Percentiles rank a stretch among this genome's conserved stretches.
Evolutionary conservation across 306 rosid species (phyloP).

Genomic region (Benincasa hispida): DNA sequence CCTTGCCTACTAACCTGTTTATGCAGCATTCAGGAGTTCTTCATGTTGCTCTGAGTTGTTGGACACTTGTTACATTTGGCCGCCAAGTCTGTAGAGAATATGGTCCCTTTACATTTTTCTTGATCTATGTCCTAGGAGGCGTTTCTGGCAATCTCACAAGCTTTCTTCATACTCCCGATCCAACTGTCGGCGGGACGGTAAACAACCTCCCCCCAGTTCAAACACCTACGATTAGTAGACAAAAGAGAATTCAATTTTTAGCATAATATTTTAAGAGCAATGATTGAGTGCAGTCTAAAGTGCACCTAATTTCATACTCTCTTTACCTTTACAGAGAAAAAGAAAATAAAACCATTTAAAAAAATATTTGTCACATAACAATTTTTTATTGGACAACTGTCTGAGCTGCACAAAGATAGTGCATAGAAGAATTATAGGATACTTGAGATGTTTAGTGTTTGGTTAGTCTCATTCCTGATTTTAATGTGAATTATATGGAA

Average conservation of each 20-base stretch:
- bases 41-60: conserved; percentile 58
- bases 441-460: not conserved
- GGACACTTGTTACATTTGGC: conserved; percentile 59
- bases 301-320: too few species aligned
- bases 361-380: too few species aligned
- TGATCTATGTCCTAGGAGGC: conserved; percentile 81
- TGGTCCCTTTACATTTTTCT: conserved; percentile 64
- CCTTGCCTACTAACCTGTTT: not conserved
- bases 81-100: conserved; percentile 73
- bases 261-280: too few species aligned
- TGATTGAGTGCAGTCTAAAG: too few species aligned
- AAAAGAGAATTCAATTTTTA: not conserved
- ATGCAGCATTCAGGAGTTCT: conserved; percentile 69
- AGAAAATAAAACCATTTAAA: too few species aligned
- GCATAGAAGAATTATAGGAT: too few species aligned
- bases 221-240: not conserved
- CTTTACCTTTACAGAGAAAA: too few species aligned
- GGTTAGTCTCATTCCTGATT: not conserved
- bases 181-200: conserved; percentile 84
- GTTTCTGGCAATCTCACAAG: conserved; percentile 78
- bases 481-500: not conserved
- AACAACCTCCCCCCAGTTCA: not conserved
- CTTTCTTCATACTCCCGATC: conserved; percentile 75
- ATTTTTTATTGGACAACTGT: too few species aligned
- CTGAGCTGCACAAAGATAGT: too few species aligned